Conservation (phyloP, 257 asterid species). For the Ehretia macrophylla region DNA sequence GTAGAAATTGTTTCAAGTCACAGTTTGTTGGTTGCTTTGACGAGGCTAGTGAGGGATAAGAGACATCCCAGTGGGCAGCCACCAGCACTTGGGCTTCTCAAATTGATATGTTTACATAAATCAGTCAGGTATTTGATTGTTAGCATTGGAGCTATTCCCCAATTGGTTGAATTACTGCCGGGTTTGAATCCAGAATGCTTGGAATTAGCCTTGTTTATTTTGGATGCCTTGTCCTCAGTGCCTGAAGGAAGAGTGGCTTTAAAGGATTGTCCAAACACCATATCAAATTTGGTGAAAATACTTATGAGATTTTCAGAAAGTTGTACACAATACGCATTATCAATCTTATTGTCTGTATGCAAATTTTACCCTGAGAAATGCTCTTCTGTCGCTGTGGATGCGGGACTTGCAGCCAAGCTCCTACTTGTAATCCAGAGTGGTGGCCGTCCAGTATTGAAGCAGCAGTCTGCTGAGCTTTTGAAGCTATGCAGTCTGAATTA, state of each 20-base stretch:
- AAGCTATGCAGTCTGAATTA: slow-evolving; percentile 68
- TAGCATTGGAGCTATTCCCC: slow-evolving; percentile 58
- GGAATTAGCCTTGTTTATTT: slow-evolving; percentile 42
- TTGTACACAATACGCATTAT: slow-evolving; percentile 57
- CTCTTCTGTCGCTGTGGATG: slow-evolving; percentile 55
- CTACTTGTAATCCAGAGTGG: slow-evolving; percentile 78
- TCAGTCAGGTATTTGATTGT: slow-evolving; percentile 40
- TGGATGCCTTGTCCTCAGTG: slow-evolving; percentile 42
- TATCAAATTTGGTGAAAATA: slow-evolving; percentile 45
- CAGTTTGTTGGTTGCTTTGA: slow-evolving; percentile 54
- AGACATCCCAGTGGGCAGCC: slow-evolving; percentile 44
- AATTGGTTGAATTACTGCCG: slow-evolving; percentile 47
- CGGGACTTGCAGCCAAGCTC: slow-evolving; percentile 66
- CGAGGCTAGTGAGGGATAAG: slow-evolving; percentile 52
- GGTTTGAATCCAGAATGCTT: slow-evolving; percentile 40
- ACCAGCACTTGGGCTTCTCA: slow-evolving; percentile 53
- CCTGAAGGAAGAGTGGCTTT: slow-evolving; percentile 55
- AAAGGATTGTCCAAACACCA: slow-evolving; percentile 52
- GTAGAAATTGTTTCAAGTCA: slow-evolving; percentile 46
- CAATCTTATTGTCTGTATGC: slow-evolving; percentile 53
- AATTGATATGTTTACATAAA: slow-evolving; percentile 38
- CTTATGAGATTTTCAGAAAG: slow-evolving; percentile 57
- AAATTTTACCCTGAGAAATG: slow-evolving; percentile 60
- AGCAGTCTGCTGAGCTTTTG: slow-evolving; percentile 62
- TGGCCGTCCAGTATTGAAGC: slow-evolving; percentile 49